phyloP scores from a whole-genome alignment of 1,284 basidiomycete genomes.

The Apiotrichum siamense region DNA sequence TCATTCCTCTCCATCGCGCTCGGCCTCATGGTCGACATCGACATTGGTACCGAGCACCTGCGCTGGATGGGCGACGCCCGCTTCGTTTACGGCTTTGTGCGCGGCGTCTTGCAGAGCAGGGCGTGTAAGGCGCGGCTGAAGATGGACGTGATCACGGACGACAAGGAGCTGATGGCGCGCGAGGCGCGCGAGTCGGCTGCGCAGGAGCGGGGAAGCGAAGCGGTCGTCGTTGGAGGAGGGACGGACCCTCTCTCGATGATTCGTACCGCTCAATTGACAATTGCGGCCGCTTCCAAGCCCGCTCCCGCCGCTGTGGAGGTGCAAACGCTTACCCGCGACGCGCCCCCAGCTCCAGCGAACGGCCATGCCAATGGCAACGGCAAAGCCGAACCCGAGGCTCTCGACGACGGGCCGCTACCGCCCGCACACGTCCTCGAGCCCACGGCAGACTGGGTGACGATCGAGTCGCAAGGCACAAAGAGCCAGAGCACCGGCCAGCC shows the following conservation, averaged over 20 bases:
- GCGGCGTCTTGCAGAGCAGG: constrained; percentile 64
- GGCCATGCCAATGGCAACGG: not conserved
- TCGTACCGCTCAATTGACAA: no score
- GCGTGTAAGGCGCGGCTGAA: constrained; percentile 64
- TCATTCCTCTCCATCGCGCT: constrained; percentile 84
- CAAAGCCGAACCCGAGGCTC: not conserved
- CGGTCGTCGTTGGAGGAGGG: constrained; percentile 22
- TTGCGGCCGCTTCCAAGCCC: no score
- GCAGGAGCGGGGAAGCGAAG: constrained; percentile 6
- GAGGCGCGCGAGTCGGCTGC: constrained; percentile 30
- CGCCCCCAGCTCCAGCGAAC: not conserved
- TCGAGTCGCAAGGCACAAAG: constrained; percentile 24
- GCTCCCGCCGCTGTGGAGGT: no score
- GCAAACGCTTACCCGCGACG: not conserved
- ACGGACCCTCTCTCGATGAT: constrained; percentile 12
- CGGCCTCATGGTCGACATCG: constrained; percentile 87
- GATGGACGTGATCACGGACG: constrained; percentile 62
- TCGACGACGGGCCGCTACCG: constrained; percentile 25
- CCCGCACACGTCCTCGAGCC: constrained; percentile 28
- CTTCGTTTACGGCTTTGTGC: constrained; percentile 76
- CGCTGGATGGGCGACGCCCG: constrained; percentile 91
- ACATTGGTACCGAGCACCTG: constrained; percentile 73
- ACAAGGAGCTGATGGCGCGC: constrained; percentile 64
- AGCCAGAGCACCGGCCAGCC: not conserved
- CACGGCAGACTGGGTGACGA: constrained; percentile 38